Base-by-base conservation (phyloP, 306 rosid species). In the Styphnolobium japonicum region DNA sequence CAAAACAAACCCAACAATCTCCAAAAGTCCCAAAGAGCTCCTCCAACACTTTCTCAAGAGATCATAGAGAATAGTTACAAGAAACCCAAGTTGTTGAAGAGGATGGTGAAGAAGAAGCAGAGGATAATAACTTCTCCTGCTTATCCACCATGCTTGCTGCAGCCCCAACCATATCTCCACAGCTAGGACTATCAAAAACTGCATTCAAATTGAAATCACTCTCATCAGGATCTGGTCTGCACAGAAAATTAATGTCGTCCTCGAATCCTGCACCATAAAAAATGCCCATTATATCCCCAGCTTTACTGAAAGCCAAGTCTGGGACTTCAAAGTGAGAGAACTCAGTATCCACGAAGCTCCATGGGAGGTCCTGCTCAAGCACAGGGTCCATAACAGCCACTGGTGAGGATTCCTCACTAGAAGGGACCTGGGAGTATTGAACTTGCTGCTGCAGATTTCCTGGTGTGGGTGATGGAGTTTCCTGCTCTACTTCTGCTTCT, bases 71-170 rank as follows among this genome's bases (percentile, higher is more conserved):
- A 40, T 68, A 86, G 51, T 77, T 75, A 82, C 60, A 84, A 85
- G 88, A 90, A 82, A 82, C 81, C 18, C 88, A 77, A 10, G 91
- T 86, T 40, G 89, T 87, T 57, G 94, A 85, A 60, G 91, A 89
- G 12, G 92, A 87, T 1, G 90, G 87, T 29, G 94, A 88, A 62
- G 87, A 85, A 80, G 89, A 46, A 19, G 86, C 48, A 10, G 80
- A 60, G 29, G 83, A 82, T 4, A 69, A 46, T 11, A 73, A 3
- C 75, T 77, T 69, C 2, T 76, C 76, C 16, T 67, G 75, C 22
- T 85, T 67, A 9, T 3, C 74, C 75, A 75, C 85, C 81, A 78
- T 46, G 73, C 56, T 83, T 80, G 45, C 56, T 14, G 61, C 72
- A 12, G 40, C 86, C 43, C 67, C 87, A 39, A 1, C 68, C 62